Conservation (phyloP, 768 basidiomycete species). For the Kondoa subrosea region DNA sequence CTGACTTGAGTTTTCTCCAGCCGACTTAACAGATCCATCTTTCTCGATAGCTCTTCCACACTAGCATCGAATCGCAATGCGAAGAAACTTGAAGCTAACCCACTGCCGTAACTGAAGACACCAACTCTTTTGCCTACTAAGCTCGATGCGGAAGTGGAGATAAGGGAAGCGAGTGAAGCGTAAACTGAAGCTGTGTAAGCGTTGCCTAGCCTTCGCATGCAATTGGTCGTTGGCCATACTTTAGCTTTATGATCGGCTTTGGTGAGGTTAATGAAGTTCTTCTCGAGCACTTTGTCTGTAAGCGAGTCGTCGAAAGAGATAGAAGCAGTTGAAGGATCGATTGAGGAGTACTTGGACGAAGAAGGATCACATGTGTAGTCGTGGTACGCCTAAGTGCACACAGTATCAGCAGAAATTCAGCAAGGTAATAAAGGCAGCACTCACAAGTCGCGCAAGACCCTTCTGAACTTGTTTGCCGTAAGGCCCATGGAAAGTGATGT, state of each 20-base stretch:
- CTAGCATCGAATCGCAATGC: slow-evolving; percentile 71
- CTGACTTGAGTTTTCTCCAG: slow-evolving; percentile 76
- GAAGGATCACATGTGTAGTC: slow-evolving; percentile 73
- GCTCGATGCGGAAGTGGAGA: slow-evolving; percentile 52
- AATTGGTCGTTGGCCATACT: slow-evolving; percentile 66
- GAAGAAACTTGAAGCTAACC: slow-evolving; percentile 91
- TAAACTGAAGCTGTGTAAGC: slow-evolving; percentile 97
- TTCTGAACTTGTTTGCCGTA: slow-evolving; percentile 99
- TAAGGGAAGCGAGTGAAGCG: slow-evolving; percentile 74
- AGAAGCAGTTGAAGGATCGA: slow-evolving; percentile 48
- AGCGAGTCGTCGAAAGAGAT: slow-evolving; percentile 56
- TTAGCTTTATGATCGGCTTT: slow-evolving; percentile 57
- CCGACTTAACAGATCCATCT: slow-evolving; percentile 62
- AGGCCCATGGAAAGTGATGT: slow-evolving; percentile 86
- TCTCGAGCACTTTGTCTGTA: slow-evolving; percentile 88
- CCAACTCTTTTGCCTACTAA: slow-evolving; percentile 68
- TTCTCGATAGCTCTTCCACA: slow-evolving; percentile 59
- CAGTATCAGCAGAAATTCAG: not conserved
- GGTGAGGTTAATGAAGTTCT: slow-evolving; percentile 68
- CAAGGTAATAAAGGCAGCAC: slow-evolving; percentile 17
- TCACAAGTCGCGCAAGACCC: slow-evolving; percentile 68
- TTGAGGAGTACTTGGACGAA: slow-evolving; percentile 43
- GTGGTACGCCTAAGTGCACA: slow-evolving; percentile 43
- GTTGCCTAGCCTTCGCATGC: slow-evolving; percentile 83
- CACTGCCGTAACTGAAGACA: slow-evolving; percentile 92